phyloP scores from a whole-genome alignment of 192 early-diverging fungal genomes.

The Coemansia sp. region DNA sequence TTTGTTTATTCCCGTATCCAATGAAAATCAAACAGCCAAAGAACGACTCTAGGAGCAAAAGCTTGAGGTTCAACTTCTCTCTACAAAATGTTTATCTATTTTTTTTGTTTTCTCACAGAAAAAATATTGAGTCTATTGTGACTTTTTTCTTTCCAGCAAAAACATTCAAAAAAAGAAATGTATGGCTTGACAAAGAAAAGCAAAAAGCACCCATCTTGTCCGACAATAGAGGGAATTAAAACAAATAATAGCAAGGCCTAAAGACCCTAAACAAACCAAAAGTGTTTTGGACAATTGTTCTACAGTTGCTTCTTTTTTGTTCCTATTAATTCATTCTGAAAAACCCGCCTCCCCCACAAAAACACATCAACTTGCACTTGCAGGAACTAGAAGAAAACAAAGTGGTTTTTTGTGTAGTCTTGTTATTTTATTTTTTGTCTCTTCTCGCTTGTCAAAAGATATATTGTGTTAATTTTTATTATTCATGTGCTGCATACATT shows the following conservation, averaged over 20 bases:
- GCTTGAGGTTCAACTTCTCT: no score
- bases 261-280: not conserved
- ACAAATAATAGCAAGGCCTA: not conserved
- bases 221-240: not conserved
- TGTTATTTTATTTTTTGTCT: no score
- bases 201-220: not conserved
- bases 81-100: not conserved
- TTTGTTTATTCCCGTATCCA: not conserved
- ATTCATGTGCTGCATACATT: not conserved
- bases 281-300: not conserved
- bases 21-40: not conserved
- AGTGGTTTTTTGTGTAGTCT: not conserved
- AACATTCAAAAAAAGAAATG: not conserved
- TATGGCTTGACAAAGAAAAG: slow-evolving; percentile 3
- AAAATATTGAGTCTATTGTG: not conserved
- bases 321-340: not conserved
- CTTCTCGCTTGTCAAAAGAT: not conserved
- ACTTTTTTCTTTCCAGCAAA: not conserved
- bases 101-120: no score
- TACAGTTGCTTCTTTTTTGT: not conserved
- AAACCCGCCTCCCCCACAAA: slow-evolving; percentile 7
- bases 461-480: not conserved
- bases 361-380: slow-evolving; percentile 1
- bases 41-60: not conserved
- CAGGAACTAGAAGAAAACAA: not conserved